phyloP scores from a whole-genome alignment of 1,284 basidiomycete genomes.

The Leccinum discolor region DNA sequence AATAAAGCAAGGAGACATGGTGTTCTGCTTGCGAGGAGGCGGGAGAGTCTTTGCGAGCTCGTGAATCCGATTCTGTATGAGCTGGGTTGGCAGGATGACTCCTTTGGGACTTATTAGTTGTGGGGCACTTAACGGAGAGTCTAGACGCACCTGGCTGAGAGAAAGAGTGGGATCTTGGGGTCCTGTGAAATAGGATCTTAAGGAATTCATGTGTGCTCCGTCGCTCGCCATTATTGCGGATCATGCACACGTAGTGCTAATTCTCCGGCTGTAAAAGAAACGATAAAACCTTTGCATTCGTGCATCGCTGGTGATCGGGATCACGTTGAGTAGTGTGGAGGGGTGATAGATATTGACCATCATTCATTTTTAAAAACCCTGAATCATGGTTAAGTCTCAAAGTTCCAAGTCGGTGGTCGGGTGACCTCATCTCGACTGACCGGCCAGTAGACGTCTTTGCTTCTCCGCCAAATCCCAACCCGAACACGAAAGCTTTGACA shows the following conservation, averaged over 20 bases:
- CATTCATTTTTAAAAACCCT: conserved; percentile 57
- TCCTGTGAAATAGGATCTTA: conserved; percentile 32
- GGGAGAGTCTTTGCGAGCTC: conserved; percentile 75
- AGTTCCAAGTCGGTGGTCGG: not conserved
- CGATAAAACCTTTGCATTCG: conserved; percentile 50
- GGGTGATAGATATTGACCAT: conserved; percentile 50
- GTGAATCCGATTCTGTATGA: conserved; percentile 75
- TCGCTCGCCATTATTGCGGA: conserved; percentile 20
- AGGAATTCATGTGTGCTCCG: conserved; percentile 37
- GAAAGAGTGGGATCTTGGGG: conserved; percentile 39
- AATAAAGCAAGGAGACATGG: conserved; percentile 36
- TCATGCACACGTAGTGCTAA: conserved; percentile 35
- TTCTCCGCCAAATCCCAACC: too few species aligned
- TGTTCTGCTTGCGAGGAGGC: conserved; percentile 84
- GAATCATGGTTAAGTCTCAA: not conserved
- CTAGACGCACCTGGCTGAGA: conserved; percentile 38
- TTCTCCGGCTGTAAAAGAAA: conserved; percentile 49
- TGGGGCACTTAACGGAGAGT: too few species aligned
- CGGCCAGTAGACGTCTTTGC: conserved; percentile 21
- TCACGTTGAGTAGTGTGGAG: conserved; percentile 46
- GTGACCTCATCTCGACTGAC: conserved; percentile 11
- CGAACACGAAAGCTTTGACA: too few species aligned
- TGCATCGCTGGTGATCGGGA: conserved; percentile 41
- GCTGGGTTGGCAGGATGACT: conserved; percentile 58
- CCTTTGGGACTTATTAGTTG: conserved; percentile 36